A percentile compares a stretch with the other conserved stretches of the same genome.
phyloP scores from a whole-genome alignment of 345 rosid genomes.

The Eucalyptus globulus region DNA sequence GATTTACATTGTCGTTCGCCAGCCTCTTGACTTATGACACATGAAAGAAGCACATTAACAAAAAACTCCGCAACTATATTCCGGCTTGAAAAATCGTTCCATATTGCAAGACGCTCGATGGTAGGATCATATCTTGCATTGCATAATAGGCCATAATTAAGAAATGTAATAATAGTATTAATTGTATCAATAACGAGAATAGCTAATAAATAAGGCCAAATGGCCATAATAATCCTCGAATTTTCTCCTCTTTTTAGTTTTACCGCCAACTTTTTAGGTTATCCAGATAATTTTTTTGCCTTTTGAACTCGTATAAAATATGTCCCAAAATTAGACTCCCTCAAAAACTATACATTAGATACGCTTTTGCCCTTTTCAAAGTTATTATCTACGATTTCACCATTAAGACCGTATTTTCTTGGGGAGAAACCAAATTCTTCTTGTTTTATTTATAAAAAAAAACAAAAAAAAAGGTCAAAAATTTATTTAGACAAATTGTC shows the following conservation, averaged over 20 bases:
- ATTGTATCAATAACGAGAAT: neutral
- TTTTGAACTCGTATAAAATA: neutral
- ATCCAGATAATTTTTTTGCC: neutral
- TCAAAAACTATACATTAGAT: neutral
- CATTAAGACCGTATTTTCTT: neutral
- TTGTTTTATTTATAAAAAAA: neutral
- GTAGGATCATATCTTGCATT: neutral
- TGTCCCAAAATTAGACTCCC: neutral
- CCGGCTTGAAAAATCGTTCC: neutral
- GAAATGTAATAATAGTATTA: neutral
- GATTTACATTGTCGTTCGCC: neutral
- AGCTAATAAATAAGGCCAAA: neutral
- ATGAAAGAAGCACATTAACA: neutral
- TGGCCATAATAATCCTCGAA: neutral
- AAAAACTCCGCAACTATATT: neutral
- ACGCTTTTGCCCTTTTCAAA: neutral
- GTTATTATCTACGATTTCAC: neutral
- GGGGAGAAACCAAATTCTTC: neutral
- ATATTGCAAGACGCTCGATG: neutral
- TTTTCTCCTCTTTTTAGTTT: neutral
- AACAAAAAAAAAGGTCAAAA: too few species aligned
- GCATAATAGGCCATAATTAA: neutral
- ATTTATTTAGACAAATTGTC: neutral
- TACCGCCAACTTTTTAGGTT: neutral
- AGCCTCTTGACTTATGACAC: neutral